A percentile compares a stretch with the other conserved stretches of the same genome.
These are phyloP conservation scores for Aspergillus costaricaensis DNA, from an alignment of 2,329 filamentous ascomycete genomes.

Conservation along the genomic window DNA sequence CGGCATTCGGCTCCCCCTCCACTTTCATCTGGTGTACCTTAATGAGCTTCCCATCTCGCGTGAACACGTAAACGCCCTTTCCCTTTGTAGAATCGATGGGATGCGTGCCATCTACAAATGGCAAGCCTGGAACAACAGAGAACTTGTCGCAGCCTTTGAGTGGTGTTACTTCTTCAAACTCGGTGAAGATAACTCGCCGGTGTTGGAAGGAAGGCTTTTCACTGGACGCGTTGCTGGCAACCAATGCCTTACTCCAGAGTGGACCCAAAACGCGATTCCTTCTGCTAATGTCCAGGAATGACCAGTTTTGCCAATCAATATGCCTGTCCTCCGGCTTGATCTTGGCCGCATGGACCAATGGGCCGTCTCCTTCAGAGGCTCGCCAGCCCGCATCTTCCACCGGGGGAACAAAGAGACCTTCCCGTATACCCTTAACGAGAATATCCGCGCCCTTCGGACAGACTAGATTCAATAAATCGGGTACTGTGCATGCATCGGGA, in stretches of 20 bases:
- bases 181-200: slow-evolving; percentile 41
- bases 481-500: slow-evolving; percentile 49
- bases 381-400: slow-evolving; percentile 39
- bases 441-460: slow-evolving; percentile 68
- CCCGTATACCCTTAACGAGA: slow-evolving; percentile 66
- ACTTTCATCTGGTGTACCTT: slow-evolving; percentile 44
- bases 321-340: slow-evolving; percentile 65
- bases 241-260: slow-evolving; percentile 60
- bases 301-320: slow-evolving; percentile 62
- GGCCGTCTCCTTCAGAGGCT: slow-evolving; percentile 24
- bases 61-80: slow-evolving; percentile 40
- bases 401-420: slow-evolving; percentile 66
- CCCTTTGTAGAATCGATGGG: slow-evolving; percentile 29
- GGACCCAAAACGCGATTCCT: slow-evolving; percentile 63
- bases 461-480: slow-evolving; percentile 56
- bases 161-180: slow-evolving; percentile 36
- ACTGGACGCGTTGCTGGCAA: slow-evolving; percentile 22
- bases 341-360: slow-evolving; percentile 67
- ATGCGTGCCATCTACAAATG: slow-evolving; percentile 35
- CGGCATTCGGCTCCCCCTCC: slow-evolving; percentile 40
- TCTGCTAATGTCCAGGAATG: slow-evolving; percentile 56
- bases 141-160: slow-evolving; percentile 29
- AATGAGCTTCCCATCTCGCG: slow-evolving; percentile 38
- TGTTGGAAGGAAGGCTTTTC: slow-evolving; percentile 25
- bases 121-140: slow-evolving; percentile 38